Evolutionary conservation across 73 alveolate genomes (phyloP).

Genomic region (Tetrahymena thermophila): DNA sequence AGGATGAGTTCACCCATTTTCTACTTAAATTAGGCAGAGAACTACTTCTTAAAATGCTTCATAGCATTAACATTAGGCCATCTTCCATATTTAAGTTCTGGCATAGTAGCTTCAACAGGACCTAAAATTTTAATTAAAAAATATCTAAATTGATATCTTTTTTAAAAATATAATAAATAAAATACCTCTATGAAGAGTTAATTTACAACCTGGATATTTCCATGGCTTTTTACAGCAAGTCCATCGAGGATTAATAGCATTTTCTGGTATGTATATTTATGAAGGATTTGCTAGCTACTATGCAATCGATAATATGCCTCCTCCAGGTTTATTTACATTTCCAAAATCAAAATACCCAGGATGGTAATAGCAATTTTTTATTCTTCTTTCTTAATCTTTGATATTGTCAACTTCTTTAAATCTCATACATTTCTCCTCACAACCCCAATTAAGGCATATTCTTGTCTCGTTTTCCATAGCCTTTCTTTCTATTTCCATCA

Average conservation of each 20-base stretch:
- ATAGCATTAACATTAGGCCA: conserved; percentile 95
- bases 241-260: conserved; percentile 84
- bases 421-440: conserved; percentile 54
- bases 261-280: conserved; percentile 85
- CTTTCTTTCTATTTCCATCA: conserved; percentile 38
- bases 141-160: neutral
- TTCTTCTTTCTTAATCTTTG: conserved; percentile 61
- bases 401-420: conserved; percentile 59
- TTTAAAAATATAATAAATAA: neutral
- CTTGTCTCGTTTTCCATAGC: conserved; percentile 72
- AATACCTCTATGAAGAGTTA: conserved; percentile 83
- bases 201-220: conserved; percentile 85
- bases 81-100: conserved; percentile 57
- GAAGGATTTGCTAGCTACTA: conserved; percentile 41
- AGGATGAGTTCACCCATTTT: conserved; percentile 16
- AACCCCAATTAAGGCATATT: conserved; percentile 89
- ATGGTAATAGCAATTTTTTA: conserved; percentile 86
- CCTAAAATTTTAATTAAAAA: neutral
- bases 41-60: conserved; percentile 74
- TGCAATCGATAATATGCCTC: conserved; percentile 47
- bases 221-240: conserved; percentile 95
- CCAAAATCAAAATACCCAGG: conserved; percentile 99
- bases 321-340: conserved; percentile 72
- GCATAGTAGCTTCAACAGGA: conserved; percentile 58
- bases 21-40: conserved; percentile 75